Evolutionary conservation across 208 protist species (phyloP).

Genomic region (Blastocrithidia nonstop): DNA sequence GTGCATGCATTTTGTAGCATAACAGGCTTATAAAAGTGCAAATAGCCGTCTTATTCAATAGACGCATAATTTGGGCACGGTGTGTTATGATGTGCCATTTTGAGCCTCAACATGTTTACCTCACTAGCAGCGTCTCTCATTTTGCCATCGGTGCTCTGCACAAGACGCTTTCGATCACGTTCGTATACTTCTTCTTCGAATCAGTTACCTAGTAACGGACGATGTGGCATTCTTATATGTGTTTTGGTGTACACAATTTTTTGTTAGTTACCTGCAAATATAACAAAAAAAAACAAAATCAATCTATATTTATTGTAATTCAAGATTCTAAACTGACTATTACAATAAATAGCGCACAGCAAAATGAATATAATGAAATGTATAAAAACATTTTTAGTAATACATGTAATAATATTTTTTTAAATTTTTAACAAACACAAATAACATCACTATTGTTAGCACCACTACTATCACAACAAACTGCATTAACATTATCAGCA

Average conservation of each 20-base stretch:
- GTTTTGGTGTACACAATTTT: background rate
- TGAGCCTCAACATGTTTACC: conserved; percentile 44
- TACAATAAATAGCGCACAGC: background rate
- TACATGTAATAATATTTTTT: no score
- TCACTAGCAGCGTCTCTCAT: conserved; percentile 36
- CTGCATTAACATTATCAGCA: no score
- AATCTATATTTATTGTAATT: background rate
- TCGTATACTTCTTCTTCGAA: conserved; percentile 74
- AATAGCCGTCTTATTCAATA: conserved; percentile 35
- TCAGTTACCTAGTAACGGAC: conserved; percentile 68
- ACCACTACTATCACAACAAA: no score
- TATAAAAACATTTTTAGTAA: no score
- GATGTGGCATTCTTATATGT: conserved; percentile 31
- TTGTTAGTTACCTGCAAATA: background rate
- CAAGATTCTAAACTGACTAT: background rate
- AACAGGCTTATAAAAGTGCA: conserved; percentile 63
- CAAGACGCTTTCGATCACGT: conserved; percentile 48
- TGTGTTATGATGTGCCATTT: conserved; percentile 71
- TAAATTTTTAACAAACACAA: no score
- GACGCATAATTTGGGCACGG: no score
- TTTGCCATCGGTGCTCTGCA: conserved; percentile 41
- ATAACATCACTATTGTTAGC: no score
- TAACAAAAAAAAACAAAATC: conserved; percentile 4
- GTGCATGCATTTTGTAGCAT: conserved; percentile 75
- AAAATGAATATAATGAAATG: no score